Evolutionary conservation across 169 alveolate species (phyloP).

Genomic region (Fabrea salina): DNA sequence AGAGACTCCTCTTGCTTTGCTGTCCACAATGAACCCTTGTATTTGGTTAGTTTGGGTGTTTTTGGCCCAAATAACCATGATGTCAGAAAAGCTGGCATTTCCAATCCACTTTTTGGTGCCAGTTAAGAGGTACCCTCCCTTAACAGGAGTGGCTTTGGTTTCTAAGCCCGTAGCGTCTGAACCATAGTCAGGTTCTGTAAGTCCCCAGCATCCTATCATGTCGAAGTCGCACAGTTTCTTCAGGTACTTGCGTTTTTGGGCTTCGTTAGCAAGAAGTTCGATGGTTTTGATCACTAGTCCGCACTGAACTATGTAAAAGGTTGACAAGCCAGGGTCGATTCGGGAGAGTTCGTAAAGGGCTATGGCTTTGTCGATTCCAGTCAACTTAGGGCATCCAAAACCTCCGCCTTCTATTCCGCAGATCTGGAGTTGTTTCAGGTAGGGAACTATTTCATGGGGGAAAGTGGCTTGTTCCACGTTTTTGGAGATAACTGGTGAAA

Average conservation of each 20-base stretch:
- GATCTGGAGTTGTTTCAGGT: neutral
- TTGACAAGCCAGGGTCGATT: slow-evolving; percentile 34
- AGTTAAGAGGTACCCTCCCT: slow-evolving; percentile 73
- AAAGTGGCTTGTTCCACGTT: slow-evolving; percentile 4
- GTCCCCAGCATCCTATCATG: slow-evolving; percentile 69
- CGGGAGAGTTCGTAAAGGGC: slow-evolving; percentile 31
- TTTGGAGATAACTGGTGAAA: neutral
- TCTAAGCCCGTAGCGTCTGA: slow-evolving; percentile 73
- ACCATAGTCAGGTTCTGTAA: slow-evolving; percentile 81
- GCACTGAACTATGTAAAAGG: slow-evolving; percentile 32
- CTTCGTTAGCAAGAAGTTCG: slow-evolving; percentile 40
- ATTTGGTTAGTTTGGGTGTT: slow-evolving; percentile 52
- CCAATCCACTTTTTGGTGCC: slow-evolving; percentile 87
- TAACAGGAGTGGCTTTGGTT: slow-evolving; percentile 60
- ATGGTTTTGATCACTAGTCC: slow-evolving; percentile 19
- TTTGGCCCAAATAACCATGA: slow-evolving; percentile 78
- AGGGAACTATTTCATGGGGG: neutral
- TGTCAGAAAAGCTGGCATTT: slow-evolving; percentile 65
- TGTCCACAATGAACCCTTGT: slow-evolving; percentile 70
- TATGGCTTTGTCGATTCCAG: neutral
- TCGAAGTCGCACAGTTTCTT: slow-evolving; percentile 41
- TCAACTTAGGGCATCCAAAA: neutral
- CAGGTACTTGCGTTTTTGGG: slow-evolving; percentile 33
- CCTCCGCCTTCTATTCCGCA: neutral
- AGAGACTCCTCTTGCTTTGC: slow-evolving; percentile 58